Conservation (phyloP, 495 filamentous ascomycete species). For the Diplogelasinospora grovesii region DNA sequence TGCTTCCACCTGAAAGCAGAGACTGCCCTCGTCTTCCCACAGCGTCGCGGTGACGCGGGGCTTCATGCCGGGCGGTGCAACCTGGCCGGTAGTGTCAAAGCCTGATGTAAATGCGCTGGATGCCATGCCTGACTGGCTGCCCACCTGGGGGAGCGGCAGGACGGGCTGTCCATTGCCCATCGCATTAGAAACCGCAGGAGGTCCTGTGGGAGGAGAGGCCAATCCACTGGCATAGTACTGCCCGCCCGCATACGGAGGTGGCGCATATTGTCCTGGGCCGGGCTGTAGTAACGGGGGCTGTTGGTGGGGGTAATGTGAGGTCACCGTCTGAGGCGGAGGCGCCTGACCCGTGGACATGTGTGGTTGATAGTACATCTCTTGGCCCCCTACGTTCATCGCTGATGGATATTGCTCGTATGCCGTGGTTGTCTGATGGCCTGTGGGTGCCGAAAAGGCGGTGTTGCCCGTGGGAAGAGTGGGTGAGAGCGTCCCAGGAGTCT, state of each 20-base stretch:
- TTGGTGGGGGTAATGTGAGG: slow-evolving; percentile 67
- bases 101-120: slow-evolving; percentile 47
- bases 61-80: slow-evolving; percentile 94
- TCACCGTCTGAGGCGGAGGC: slow-evolving; percentile 73
- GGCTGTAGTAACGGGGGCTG: slow-evolving; percentile 81
- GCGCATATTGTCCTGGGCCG: slow-evolving; percentile 60
- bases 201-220: slow-evolving; percentile 63
- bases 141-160: slow-evolving; percentile 59
- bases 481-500: slow-evolving; percentile 43
- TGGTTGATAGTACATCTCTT: slow-evolving; percentile 76
- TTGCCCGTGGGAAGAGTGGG: slow-evolving; percentile 37
- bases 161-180: slow-evolving; percentile 56
- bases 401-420: slow-evolving; percentile 54
- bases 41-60: slow-evolving; percentile 94
- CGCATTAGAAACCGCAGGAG: slow-evolving; percentile 60
- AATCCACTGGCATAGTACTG: slow-evolving; percentile 76
- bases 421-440: slow-evolving; percentile 37
- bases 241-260: slow-evolving; percentile 51
- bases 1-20: slow-evolving; percentile 97
- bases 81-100: slow-evolving; percentile 86
- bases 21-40: slow-evolving; percentile 96
- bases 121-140: slow-evolving; percentile 43
- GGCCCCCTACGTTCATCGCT: slow-evolving; percentile 75
- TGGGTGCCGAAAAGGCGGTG: slow-evolving; percentile 32
- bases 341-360: slow-evolving; percentile 79